phyloP scores from a whole-genome alignment of 106 monocot species.

The Iris macrosiphon region DNA sequence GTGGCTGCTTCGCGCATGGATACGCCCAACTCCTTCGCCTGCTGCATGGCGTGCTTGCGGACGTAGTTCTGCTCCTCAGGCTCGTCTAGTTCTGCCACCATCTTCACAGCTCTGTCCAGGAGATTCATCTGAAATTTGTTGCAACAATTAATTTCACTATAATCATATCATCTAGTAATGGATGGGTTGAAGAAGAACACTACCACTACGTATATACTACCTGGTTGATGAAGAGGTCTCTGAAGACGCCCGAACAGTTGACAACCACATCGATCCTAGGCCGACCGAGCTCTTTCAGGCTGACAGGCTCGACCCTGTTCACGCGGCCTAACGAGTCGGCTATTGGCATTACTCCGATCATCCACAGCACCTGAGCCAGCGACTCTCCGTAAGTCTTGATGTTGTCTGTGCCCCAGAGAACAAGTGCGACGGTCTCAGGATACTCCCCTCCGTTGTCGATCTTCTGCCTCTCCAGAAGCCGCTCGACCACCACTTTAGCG shows the following conservation, averaged over 20 bases:
- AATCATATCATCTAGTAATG: too few species aligned
- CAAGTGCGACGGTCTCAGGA: constrained; percentile 66
- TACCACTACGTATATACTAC: constrained; percentile 15
- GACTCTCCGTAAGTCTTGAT: constrained; percentile 77
- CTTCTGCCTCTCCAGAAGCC: constrained; percentile 64
- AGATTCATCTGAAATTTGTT: constrained; percentile 49
- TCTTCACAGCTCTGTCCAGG: constrained; percentile 67
- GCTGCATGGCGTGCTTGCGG: constrained; percentile 53
- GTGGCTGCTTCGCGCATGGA: constrained; percentile 58
- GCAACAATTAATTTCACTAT: neutral
- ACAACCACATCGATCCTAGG: constrained; percentile 67
- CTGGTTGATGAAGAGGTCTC: constrained; percentile 81
- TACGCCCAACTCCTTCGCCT: constrained; percentile 44
- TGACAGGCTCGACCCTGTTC: constrained; percentile 53
- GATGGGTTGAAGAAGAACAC: neutral
- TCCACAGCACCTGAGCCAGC: constrained; percentile 66
- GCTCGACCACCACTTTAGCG: constrained; percentile 60
- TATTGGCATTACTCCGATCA: constrained; percentile 54
- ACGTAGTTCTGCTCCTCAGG: constrained; percentile 58
- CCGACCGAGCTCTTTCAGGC: constrained; percentile 59
- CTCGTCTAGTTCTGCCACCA: constrained; percentile 70
- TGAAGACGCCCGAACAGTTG: constrained; percentile 76
- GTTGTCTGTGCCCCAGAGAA: constrained; percentile 79
- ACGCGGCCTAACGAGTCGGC: constrained; percentile 54
- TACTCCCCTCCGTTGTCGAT: constrained; percentile 53